phyloP scores from a whole-genome alignment of 2,329 filamentous ascomycete genomes.

The Aspergillus fischeri region DNA sequence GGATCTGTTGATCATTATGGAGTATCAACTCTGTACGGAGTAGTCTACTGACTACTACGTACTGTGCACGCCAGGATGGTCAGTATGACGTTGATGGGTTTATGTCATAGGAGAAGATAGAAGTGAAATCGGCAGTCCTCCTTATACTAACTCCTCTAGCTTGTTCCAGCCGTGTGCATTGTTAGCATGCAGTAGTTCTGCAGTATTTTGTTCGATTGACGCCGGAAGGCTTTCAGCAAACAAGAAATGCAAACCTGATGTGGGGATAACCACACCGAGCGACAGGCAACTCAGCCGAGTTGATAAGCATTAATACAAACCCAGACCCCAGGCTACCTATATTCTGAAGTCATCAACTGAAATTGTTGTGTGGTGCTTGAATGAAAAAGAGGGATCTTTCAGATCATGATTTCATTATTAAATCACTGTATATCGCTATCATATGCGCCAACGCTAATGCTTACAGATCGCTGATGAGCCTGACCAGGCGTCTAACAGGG shows the following conservation, averaged over 20 bases:
- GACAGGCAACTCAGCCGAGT: conserved; percentile 10
- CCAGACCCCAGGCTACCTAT: neutral
- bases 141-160: neutral
- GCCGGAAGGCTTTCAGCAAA: neutral
- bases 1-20: neutral
- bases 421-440: neutral
- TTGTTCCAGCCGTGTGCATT: neutral
- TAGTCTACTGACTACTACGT: too few species aligned
- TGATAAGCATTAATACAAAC: neutral
- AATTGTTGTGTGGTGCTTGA: neutral
- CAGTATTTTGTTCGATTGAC: neutral
- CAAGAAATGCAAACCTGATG: neutral
- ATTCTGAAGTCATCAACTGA: neutral
- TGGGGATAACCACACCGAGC: neutral
- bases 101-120: neutral
- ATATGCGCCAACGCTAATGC: conserved; percentile 10
- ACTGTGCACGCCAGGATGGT: neutral
- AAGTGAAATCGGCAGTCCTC: neutral
- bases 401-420: neutral
- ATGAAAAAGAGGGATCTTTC: neutral
- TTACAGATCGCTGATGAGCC: neutral
- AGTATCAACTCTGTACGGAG: too few species aligned
- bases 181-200: neutral
- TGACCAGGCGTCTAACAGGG: neutral
- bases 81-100: neutral